Percentiles rank a stretch among this genome's conserved stretches.
These are phyloP conservation scores for Gossypium raimondii DNA, from an alignment of 345 rosid genomes.

Conservation along the genomic window DNA sequence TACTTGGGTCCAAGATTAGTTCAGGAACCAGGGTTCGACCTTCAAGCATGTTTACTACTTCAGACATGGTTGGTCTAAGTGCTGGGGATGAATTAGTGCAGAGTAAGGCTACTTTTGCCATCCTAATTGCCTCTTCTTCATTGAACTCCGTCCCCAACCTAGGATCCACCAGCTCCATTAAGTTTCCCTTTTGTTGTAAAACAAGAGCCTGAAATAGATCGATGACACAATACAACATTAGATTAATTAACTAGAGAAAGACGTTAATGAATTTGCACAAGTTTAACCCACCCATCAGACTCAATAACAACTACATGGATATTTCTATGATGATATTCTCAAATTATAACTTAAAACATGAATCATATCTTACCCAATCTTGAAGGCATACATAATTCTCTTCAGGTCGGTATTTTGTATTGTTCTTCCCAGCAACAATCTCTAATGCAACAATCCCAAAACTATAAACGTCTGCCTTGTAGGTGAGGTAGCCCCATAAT, in stretches of 20 bases:
- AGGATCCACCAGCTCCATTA: slow-evolving; percentile 40
- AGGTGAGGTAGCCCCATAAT: slow-evolving; percentile 51
- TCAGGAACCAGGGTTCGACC: slow-evolving; percentile 31
- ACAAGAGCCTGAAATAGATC: slow-evolving; percentile 34
- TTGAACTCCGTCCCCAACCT: slow-evolving; percentile 29
- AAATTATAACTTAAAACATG: neutral
- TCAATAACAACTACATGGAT: no score
- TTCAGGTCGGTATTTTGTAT: slow-evolving; percentile 37
- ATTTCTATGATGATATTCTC: neutral
- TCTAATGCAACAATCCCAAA: slow-evolving; percentile 56
- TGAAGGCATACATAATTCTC: slow-evolving; percentile 42
- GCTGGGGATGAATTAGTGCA: slow-evolving; percentile 49
- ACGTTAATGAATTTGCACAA: neutral
- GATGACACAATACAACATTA: neutral
- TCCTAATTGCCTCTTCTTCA: slow-evolving; percentile 37
- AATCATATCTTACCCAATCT: slow-evolving; percentile 41
- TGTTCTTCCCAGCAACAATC: slow-evolving; percentile 47
- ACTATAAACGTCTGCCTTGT: slow-evolving; percentile 67
- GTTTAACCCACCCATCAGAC: neutral
- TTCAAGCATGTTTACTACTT: slow-evolving; percentile 49
- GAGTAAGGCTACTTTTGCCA: slow-evolving; percentile 45
- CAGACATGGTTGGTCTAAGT: slow-evolving; percentile 50
- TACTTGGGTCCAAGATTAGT: slow-evolving; percentile 20
- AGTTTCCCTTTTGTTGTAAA: slow-evolving; percentile 35
- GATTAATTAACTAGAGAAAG: neutral